Evolutionary conservation across 805 yeast genomes (phyloP).

Genomic region (Kurtzmaniella cleridarum): DNA sequence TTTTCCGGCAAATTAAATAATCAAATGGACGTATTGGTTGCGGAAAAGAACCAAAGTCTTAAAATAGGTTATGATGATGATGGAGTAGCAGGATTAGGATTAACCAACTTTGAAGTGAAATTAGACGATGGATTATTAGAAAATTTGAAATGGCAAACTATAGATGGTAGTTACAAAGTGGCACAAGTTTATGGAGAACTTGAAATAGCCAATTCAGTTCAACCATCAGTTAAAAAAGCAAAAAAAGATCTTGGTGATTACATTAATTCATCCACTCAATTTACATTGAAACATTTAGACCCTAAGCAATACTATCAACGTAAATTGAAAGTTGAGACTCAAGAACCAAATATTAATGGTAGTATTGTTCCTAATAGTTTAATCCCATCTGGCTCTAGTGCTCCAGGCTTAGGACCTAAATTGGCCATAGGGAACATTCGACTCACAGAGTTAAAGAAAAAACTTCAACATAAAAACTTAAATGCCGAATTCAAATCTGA

Average conservation of each 20-base stretch:
- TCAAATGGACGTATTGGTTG: conserved; percentile 26
- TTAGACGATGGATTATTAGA: conserved; percentile 60
- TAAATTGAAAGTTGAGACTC: conserved; percentile 4
- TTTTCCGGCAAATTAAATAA: conserved; percentile 5
- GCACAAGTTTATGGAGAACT: conserved; percentile 78
- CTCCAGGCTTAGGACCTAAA: conserved; percentile 20
- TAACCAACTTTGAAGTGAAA: conserved; percentile 50
- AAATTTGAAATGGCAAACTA: conserved; percentile 75
- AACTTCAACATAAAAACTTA: conserved; percentile 52
- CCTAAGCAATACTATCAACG: conserved; percentile 11
- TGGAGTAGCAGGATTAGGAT: conserved; percentile 20
- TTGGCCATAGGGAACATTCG: conserved; percentile 85
- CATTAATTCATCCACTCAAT: conserved; percentile 25
- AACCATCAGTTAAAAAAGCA: conserved; percentile 11
- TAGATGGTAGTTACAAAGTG: conserved; percentile 74
- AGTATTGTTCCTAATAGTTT: not conserved
- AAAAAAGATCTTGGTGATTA: conserved; percentile 18
- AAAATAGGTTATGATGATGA: conserved; percentile 48
- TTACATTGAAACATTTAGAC: conserved; percentile 23
- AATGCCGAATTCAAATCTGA: conserved; percentile 88
- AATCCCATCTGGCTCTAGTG: not conserved
- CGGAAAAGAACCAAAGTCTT: conserved; percentile 34
- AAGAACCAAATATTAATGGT: not conserved
- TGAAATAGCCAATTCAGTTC: conserved; percentile 22
- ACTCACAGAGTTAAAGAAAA: conserved; percentile 71